Evolutionary conservation across 2,329 filamentous ascomycete species (phyloP).

Genomic region (Fusarium tupiense): DNA sequence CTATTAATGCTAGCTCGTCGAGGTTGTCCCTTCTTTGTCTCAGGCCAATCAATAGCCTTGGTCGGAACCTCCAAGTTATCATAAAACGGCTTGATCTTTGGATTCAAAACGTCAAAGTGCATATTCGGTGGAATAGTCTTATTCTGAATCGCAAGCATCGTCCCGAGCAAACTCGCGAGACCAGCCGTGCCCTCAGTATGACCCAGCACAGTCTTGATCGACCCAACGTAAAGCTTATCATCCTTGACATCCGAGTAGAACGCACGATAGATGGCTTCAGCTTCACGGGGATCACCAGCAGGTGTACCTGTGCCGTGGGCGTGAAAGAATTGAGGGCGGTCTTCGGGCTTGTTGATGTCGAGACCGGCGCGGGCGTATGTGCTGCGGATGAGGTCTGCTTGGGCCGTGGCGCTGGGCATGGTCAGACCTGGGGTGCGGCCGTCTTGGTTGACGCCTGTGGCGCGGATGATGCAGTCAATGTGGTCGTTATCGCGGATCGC

Average conservation of each 20-base stretch:
- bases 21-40: neutral
- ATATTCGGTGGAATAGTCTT: neutral
- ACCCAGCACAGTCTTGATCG: neutral
- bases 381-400: neutral
- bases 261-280: accelerated
- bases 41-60: neutral
- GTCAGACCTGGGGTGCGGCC: neutral
- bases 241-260: neutral
- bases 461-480: neutral
- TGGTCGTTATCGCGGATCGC: neutral
- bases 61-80: neutral
- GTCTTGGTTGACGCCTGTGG: neutral
- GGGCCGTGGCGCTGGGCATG: neutral
- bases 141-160: neutral
- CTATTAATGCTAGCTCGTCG: constrained; percentile 46
- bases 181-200: neutral
- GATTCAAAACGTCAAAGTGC: neutral
- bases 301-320: neutral
- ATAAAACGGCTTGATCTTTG: neutral
- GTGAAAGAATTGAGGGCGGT: neutral
- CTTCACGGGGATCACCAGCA: neutral
- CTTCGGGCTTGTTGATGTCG: neutral
- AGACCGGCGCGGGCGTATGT: neutral
- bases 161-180: neutral
- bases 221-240: neutral